These are phyloP conservation scores for Euphorbia peplus DNA, from an alignment of 345 rosid species.

Conservation along the genomic window DNA sequence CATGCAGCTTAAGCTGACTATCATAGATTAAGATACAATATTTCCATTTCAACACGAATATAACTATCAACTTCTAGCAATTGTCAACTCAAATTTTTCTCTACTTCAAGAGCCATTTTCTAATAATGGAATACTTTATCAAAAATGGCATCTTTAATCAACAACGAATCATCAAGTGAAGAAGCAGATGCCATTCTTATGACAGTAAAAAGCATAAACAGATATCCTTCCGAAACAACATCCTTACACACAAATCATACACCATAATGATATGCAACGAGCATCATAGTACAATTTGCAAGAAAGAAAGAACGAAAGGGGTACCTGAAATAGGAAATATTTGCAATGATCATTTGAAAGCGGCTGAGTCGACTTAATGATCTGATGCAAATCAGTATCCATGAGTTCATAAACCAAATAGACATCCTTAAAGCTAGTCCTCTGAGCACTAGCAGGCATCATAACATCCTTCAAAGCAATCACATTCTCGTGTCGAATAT, in stretches of 20 bases:
- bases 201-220: neutral
- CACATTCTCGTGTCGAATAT: conserved; percentile 71
- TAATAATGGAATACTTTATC: neutral
- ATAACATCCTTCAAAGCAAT: conserved; percentile 77
- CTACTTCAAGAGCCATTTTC: neutral
- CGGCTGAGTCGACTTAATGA: conserved; percentile 69
- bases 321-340: conserved; percentile 77
- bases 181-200: neutral
- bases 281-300: neutral
- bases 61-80: neutral
- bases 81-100: neutral
- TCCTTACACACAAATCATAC: neutral
- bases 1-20: conserved; percentile 1
- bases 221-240: neutral
- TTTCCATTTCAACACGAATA: neutral
- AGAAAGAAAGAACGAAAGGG: neutral
- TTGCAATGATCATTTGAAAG: conserved; percentile 73
- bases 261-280: neutral
- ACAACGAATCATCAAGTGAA: neutral
- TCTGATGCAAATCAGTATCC: conserved; percentile 84
- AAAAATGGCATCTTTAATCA: neutral
- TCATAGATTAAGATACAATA: neutral
- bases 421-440: conserved; percentile 67
- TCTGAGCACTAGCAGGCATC: conserved; percentile 71
- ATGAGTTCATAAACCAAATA: conserved; percentile 84